Evolutionary conservation across 106 monocot genomes (phyloP), one percentile per base, ranked within the genome.

Genomic region (Amphibolis antarctica): DNA sequence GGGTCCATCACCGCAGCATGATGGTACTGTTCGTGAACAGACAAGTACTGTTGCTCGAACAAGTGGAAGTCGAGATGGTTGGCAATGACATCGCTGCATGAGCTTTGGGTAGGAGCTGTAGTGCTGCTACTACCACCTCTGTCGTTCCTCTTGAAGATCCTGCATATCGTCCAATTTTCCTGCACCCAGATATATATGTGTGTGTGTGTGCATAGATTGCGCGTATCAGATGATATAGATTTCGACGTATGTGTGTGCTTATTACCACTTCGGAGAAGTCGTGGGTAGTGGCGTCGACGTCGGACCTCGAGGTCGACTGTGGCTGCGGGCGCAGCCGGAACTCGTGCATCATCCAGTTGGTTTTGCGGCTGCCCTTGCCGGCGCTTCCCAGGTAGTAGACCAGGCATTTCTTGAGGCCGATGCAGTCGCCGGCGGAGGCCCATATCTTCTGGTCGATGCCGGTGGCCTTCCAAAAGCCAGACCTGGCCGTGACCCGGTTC

Each of bases 331-430:
- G n/a, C n/a, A 69, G 58, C 6, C 69, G 58, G 24, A 67, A 67
- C 42, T 67, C 67, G 1, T 67, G 67, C 67, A 67, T 67, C 67
- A 67, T 67, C 67, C 67, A 67, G n/a, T 56, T 43, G 7, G 67
- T 56, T 17, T 67, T 67, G 15, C n/a, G n/a, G n/a, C 27, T 44
- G 3, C 67, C 67, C 21, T 67, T 67, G 9, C 67, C 67, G 0
- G 55, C 18, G 26, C 67, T 67, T 31, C 67, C 67, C 7, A 28
- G n/a, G 42, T 67, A 67, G 55, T 67, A 67, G 26, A 67, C 67
- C 1, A 67, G 55, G 1, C 55, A 55, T 18, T 67, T 67, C 67
- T 67, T 67, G 42, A 93, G 79, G 15, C 93, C 93, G 44, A 93
- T 77, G 73, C 88, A 83, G n/a, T 63, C 50, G 23, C 60, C 62